Evolutionary conservation across 164 flowering plant genomes (phyloP).

Genomic region (Amborella trichopoda): DNA sequence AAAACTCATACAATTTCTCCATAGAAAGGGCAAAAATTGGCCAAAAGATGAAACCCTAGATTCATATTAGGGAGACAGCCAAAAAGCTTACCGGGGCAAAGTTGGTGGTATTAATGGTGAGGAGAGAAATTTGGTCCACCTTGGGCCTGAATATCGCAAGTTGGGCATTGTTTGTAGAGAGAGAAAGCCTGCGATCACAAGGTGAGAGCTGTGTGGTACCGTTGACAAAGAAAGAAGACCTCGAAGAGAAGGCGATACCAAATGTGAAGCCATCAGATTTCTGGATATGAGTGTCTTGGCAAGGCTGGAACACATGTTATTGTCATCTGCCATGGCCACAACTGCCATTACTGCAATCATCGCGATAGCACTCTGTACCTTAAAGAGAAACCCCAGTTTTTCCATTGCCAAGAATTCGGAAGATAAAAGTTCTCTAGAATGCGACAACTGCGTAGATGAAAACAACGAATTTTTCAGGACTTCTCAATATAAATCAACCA

Average conservation of each 20-base stretch:
- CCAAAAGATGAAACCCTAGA: not conserved
- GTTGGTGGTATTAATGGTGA: conserved; percentile 53
- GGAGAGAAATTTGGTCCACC: conserved; percentile 94
- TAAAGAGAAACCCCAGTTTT: too few relatives aligned
- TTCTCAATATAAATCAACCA: too few relatives aligned
- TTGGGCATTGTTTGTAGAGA: conserved; percentile 35
- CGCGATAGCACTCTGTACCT: too few relatives aligned
- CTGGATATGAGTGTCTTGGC: conserved; percentile 51
- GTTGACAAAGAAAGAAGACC: conserved; percentile 30
- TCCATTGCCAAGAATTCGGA: too few relatives aligned
- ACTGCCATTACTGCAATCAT: not conserved
- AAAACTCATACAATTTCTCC: too few relatives aligned
- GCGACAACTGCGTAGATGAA: too few relatives aligned
- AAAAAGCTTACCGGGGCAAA: conserved; percentile 51
- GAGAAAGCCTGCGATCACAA: conserved; percentile 63
- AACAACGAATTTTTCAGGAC: too few relatives aligned
- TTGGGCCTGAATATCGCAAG: conserved; percentile 76
- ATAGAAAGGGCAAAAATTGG: too few relatives aligned
- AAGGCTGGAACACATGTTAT: conserved; percentile 40
- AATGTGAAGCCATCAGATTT: conserved; percentile 72
- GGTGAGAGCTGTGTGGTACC: conserved; percentile 49
- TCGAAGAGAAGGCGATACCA: conserved; percentile 60
- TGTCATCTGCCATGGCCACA: conserved; percentile 14
- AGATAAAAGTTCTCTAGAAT: too few relatives aligned
- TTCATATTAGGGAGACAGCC: not conserved